Conservation (phyloP, 192 early-diverging fungal species). For the Backusella macrospora region DNA sequence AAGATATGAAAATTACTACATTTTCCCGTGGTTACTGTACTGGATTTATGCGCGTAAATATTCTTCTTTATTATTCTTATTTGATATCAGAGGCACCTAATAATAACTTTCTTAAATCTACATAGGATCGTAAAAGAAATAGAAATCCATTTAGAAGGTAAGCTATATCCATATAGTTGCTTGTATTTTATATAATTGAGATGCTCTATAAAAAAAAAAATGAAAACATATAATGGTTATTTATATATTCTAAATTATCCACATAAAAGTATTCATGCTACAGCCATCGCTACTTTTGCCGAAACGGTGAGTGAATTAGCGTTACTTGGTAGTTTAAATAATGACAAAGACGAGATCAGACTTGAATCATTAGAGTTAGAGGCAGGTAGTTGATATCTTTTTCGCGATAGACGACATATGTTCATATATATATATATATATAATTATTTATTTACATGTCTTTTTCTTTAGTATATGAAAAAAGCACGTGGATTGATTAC, state of each 20-base stretch:
- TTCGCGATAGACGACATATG: neutral
- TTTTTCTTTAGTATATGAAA: constrained; percentile 38
- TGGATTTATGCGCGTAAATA: constrained; percentile 57
- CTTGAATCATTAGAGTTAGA: constrained; percentile 52
- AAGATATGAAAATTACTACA: constrained; percentile 43
- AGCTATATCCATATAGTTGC: too few species aligned
- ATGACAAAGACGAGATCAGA: constrained; percentile 45
- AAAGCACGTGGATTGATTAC: constrained; percentile 46
- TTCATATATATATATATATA: neutral
- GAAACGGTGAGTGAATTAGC: constrained; percentile 56
- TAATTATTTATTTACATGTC: neutral
- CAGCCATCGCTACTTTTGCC: constrained; percentile 56
- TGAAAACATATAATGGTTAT: neutral
- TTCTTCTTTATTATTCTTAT: too few species aligned
- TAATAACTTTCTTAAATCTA: too few species aligned
- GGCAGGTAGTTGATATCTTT: constrained; percentile 32
- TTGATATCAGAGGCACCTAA: too few species aligned
- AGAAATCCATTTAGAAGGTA: constrained; percentile 53
- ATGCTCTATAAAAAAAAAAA: constrained; percentile 20
- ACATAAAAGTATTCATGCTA: constrained; percentile 46
- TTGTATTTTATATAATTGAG: too few species aligned
- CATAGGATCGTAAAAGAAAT: constrained; percentile 50
- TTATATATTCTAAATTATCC: neutral
- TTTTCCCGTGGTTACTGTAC: constrained; percentile 54
- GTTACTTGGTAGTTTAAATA: constrained; percentile 45